Percentiles rank a stretch among this genome's conserved stretches.
Conservation (phyloP, 2,329 filamentous ascomycete genomes). For the Elsinoe ampelina region DNA sequence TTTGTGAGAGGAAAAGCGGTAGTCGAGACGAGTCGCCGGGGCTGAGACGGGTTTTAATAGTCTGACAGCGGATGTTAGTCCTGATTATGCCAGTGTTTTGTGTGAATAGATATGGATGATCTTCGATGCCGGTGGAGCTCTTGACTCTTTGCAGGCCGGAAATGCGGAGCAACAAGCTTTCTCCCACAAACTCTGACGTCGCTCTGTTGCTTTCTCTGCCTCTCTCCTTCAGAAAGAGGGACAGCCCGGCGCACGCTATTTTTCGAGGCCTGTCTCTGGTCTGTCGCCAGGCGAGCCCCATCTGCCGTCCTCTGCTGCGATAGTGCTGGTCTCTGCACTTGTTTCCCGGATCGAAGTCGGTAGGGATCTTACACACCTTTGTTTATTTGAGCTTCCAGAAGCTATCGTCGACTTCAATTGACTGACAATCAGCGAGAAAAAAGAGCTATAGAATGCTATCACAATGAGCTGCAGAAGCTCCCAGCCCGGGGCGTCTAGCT, state of each 20-base stretch:
- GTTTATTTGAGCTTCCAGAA: too few relatives aligned
- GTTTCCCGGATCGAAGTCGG: neutral
- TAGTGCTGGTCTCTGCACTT: neutral
- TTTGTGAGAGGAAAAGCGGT: neutral
- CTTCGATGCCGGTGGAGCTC: constrained; percentile 10
- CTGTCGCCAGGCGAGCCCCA: too few relatives aligned
- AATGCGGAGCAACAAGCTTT: constrained; percentile 12
- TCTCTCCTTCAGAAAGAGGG: too few relatives aligned
- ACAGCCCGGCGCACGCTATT: too few relatives aligned
- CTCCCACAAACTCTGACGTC: constrained; percentile 6
- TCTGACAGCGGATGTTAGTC: neutral
- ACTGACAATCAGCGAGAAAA: neutral
- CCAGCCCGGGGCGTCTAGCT: neutral
- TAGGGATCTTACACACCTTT: too few relatives aligned
- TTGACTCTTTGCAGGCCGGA: constrained; percentile 7
- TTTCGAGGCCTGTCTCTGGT: too few relatives aligned
- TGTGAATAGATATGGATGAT: neutral
- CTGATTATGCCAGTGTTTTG: neutral
- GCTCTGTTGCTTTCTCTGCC: neutral
- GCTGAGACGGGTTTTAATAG: neutral
- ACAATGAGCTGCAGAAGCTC: neutral
- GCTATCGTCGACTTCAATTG: neutral
- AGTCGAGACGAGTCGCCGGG: neutral
- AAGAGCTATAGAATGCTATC: neutral
- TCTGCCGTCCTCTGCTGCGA: neutral